Evolutionary conservation across 2,329 filamentous ascomycete genomes (phyloP).

Genomic region (Oidium heveae): DNA sequence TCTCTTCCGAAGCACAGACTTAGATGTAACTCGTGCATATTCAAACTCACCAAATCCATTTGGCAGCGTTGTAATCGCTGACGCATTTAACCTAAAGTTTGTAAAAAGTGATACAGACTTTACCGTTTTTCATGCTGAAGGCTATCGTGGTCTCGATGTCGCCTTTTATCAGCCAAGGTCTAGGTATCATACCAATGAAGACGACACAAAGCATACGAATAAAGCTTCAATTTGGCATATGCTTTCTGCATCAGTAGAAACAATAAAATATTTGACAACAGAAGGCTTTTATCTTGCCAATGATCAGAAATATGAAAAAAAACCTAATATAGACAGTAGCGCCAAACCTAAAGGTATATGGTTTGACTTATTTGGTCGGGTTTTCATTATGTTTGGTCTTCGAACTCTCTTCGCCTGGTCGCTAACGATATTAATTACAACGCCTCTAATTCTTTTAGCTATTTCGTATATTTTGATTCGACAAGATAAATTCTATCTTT

Average conservation of each 20-base stretch:
- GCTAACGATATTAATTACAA: slow-evolving; percentile 55
- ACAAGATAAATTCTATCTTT: slow-evolving; percentile 70
- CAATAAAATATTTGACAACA: slow-evolving; percentile 43
- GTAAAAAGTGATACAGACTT: slow-evolving; percentile 82
- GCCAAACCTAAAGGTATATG: slow-evolving; percentile 38
- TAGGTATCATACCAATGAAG: slow-evolving; percentile 75
- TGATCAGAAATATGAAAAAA: slow-evolving; percentile 37
- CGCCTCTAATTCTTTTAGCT: slow-evolving; percentile 46
- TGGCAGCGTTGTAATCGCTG: slow-evolving; percentile 55
- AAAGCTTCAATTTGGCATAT: slow-evolving; percentile 65
- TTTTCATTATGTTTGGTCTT: slow-evolving; percentile 55
- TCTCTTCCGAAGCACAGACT: slow-evolving; percentile 70
- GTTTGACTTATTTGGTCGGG: slow-evolving; percentile 74
- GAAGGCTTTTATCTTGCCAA: slow-evolving; percentile 38
- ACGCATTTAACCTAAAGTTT: slow-evolving; percentile 58
- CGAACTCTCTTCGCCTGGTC: slow-evolving; percentile 74
- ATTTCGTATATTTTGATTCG: slow-evolving; percentile 43
- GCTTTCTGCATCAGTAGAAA: slow-evolving; percentile 61
- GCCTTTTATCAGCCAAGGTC: slow-evolving; percentile 74
- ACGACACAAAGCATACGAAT: slow-evolving; percentile 62
- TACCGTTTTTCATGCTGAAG: slow-evolving; percentile 53
- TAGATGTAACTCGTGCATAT: slow-evolving; percentile 64
- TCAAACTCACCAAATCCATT: slow-evolving; percentile 48
- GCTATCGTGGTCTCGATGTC: slow-evolving; percentile 70
- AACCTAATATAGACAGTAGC: slow-evolving; percentile 16